These are phyloP conservation scores for Auriscalpium vulgare DNA, from an alignment of 768 basidiomycete genomes.

Conservation along the genomic window DNA sequence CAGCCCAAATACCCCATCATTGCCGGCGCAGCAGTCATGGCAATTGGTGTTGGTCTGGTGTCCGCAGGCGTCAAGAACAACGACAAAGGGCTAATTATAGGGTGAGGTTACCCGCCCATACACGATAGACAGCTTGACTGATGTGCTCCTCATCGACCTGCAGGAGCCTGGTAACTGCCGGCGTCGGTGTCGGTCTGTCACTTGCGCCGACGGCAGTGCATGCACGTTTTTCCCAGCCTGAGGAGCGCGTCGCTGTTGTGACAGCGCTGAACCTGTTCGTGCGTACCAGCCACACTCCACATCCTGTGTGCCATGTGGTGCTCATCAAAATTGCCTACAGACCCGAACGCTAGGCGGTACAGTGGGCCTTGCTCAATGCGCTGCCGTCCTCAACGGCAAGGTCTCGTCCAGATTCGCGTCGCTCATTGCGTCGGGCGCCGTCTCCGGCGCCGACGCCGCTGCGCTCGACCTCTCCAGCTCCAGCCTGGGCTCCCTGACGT, in stretches of 20 bases:
- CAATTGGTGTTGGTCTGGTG: slow-evolving; percentile 36
- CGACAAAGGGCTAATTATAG: slow-evolving; percentile 27
- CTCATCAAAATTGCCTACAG: slow-evolving; percentile 17
- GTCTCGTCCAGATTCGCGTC: slow-evolving; percentile 28
- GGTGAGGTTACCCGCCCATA: slow-evolving; percentile 18
- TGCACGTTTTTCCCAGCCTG: slow-evolving; percentile 36
- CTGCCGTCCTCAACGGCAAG: slow-evolving; percentile 38
- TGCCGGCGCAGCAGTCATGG: slow-evolving; percentile 28
- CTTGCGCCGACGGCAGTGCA: slow-evolving; percentile 35
- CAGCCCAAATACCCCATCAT: slow-evolving; percentile 36
- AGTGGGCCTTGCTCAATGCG: slow-evolving; percentile 45
- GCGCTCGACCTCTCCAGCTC: slow-evolving; percentile 19
- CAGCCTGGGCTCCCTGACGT: slow-evolving; percentile 27
- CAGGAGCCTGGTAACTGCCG: slow-evolving; percentile 38
- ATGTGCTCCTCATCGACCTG: not conserved
- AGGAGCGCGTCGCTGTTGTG: slow-evolving; percentile 32
- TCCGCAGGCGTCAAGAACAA: slow-evolving; percentile 33
- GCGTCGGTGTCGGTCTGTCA: slow-evolving; percentile 35
- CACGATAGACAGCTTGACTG: not conserved
- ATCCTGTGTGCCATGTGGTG: not conserved
- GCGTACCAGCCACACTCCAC: slow-evolving; percentile 15
- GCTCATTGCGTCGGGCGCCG: slow-evolving; percentile 18
- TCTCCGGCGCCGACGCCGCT: slow-evolving; percentile 23
- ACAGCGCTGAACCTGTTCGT: slow-evolving; percentile 40
- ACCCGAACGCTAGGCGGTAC: slow-evolving; percentile 45